Evolutionary conservation across 169 alveolate species (phyloP).

Genomic region (Babesia bigemina): DNA sequence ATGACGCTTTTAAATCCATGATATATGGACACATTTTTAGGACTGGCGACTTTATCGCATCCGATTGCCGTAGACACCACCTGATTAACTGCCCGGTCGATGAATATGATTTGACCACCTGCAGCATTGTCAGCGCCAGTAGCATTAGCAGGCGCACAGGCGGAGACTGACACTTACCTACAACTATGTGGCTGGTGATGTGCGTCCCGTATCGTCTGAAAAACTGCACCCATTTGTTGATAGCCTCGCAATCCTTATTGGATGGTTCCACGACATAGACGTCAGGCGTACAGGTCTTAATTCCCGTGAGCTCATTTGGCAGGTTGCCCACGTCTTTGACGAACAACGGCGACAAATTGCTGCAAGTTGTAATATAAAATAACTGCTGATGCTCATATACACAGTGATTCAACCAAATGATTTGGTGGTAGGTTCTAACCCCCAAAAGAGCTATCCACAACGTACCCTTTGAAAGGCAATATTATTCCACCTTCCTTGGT

Average conservation of each 20-base stretch:
- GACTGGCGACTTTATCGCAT: neutral
- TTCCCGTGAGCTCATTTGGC: conserved; percentile 13
- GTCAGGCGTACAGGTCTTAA: conserved; percentile 40
- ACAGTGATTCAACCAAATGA: neutral
- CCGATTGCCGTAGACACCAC: neutral
- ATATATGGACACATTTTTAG: neutral
- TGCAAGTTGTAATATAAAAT: neutral
- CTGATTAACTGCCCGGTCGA: conserved; percentile 26
- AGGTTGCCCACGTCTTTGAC: conserved; percentile 22
- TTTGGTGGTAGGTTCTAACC: neutral
- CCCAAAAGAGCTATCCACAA: neutral
- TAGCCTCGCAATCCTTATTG: conserved; percentile 36
- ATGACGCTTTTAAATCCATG: conserved; percentile 13
- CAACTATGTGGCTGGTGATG: conserved; percentile 39
- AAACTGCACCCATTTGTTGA: conserved; percentile 71
- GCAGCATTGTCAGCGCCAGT: neutral
- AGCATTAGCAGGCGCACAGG: neutral
- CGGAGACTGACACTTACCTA: conserved; percentile 15
- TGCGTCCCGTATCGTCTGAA: conserved; percentile 78
- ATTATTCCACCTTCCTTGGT: conserved; percentile 61
- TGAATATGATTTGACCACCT: conserved; percentile 66
- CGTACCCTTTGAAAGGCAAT: conserved; percentile 59
- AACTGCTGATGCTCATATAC: neutral
- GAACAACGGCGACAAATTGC: conserved; percentile 28
- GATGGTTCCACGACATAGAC: conserved; percentile 36